Conservation (phyloP, 495 filamentous ascomycete genomes). For the Umbilicaria muhlenbergii region DNA sequence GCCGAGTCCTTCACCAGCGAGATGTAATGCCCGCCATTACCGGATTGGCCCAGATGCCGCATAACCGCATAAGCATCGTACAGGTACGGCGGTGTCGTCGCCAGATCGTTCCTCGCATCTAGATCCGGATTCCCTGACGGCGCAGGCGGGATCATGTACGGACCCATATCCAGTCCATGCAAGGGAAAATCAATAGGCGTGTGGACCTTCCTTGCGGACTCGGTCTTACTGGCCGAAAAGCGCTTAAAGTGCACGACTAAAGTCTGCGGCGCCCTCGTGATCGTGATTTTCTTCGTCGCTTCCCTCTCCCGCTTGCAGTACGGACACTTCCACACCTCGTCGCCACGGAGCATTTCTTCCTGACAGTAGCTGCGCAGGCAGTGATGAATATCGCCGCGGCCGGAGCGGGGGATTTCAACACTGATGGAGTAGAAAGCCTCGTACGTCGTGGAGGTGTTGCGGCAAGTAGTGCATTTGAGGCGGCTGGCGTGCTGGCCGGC, state of each 20-base stretch:
- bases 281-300: constrained; percentile 57
- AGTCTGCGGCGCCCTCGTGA: constrained; percentile 54
- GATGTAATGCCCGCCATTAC: constrained; percentile 57
- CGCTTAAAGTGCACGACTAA: constrained; percentile 67
- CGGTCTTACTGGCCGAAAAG: constrained; percentile 41
- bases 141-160: constrained; percentile 11
- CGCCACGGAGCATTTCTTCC: constrained; percentile 49
- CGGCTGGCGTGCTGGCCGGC: constrained; percentile 54
- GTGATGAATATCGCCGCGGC: constrained; percentile 34
- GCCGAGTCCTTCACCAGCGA: constrained; percentile 46
- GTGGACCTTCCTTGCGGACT: constrained; percentile 47
- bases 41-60: constrained; percentile 46
- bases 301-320: constrained; percentile 51
- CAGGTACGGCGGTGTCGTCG: constrained; percentile 46
- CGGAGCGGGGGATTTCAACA: constrained; percentile 44
- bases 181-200: constrained; percentile 55
- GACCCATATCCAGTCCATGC: constrained; percentile 42
- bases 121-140: constrained; percentile 8
- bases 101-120: too few relatives aligned
- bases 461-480: constrained; percentile 47
- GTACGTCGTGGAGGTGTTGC: constrained; percentile 53
- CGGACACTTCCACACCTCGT: constrained; percentile 58
- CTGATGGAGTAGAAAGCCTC: constrained; percentile 55
- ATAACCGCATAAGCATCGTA: constrained; percentile 63
- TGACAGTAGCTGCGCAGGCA: constrained; percentile 54